Percentiles rank a stretch among this genome's conserved stretches.
Conservation (phyloP, 352 stramenopile genomes). For the Globisporangium camurandrum region DNA sequence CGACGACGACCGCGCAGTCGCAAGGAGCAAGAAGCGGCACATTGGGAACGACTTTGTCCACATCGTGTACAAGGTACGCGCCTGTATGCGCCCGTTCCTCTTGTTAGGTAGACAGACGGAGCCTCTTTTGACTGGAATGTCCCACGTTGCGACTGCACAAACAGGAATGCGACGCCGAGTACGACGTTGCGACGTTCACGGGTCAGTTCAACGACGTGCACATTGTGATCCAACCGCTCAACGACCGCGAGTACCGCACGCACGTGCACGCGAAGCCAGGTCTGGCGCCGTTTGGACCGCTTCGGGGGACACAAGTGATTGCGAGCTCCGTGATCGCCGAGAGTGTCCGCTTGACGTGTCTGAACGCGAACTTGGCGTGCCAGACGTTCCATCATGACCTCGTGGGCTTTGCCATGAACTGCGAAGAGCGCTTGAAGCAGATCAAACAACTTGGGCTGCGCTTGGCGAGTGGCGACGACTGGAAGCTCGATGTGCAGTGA, state of each 20-base stretch:
- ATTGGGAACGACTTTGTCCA: slow-evolving; percentile 88
- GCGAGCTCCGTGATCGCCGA: slow-evolving; percentile 50
- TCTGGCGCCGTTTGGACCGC: slow-evolving; percentile 64
- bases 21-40: slow-evolving; percentile 83
- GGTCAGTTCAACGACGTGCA: slow-evolving; percentile 86
- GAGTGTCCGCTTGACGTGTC: slow-evolving; percentile 60
- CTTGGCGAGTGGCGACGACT: slow-evolving; percentile 40
- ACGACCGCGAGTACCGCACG: slow-evolving; percentile 63
- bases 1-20: slow-evolving; percentile 1
- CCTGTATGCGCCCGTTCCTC: neutral
- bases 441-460: slow-evolving; percentile 79
- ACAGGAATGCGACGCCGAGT: slow-evolving; percentile 73
- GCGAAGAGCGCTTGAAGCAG: slow-evolving; percentile 79
- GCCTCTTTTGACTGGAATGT: neutral
- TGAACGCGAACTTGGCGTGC: slow-evolving; percentile 82
- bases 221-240: slow-evolving; percentile 80
- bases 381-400: slow-evolving; percentile 80
- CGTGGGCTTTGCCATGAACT: slow-evolving; percentile 72
- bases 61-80: slow-evolving; percentile 67
- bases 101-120: neutral
- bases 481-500: slow-evolving; percentile 25
- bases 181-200: slow-evolving; percentile 65
- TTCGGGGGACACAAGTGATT: slow-evolving; percentile 71
- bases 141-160: too few relatives aligned
- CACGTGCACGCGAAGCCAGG: slow-evolving; percentile 67